Percentiles rank a stretch among this genome's conserved stretches.
Evolutionary conservation across 2,329 filamentous ascomycete species (phyloP).

Genomic region (Juglanconis sp.): DNA sequence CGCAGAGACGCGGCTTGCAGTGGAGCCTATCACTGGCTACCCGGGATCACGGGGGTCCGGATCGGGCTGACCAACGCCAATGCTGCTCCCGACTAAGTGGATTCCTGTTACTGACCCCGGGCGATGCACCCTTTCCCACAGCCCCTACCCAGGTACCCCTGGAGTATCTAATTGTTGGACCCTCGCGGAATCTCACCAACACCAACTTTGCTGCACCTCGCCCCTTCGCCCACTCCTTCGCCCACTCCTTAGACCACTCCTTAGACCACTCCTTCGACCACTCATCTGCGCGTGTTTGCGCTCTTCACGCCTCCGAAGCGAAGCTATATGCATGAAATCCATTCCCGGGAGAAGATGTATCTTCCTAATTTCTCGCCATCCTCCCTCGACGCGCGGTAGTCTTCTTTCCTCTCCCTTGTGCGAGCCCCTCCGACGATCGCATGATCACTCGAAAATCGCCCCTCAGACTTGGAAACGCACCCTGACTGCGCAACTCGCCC

Average conservation of each 20-base stretch:
- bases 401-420: not conserved
- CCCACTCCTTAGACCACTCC: not conserved
- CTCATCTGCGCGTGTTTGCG: not conserved
- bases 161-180: not conserved
- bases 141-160: not conserved
- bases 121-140: not conserved
- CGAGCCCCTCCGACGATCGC: not conserved
- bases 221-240: not conserved
- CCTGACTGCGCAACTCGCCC: constrained; percentile 3
- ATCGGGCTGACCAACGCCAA: constrained; percentile 13
- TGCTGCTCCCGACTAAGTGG: constrained; percentile 9
- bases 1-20: constrained; percentile 8
- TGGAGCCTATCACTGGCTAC: constrained; percentile 2
- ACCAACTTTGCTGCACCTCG: constrained; percentile 2
- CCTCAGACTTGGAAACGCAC: not conserved
- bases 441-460: not conserved
- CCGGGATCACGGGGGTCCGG: constrained; percentile 1
- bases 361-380: not conserved
- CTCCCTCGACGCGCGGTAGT: not conserved
- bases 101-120: constrained; percentile 13
- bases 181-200: not conserved
- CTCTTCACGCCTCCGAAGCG: constrained; percentile 3
- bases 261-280: not conserved
- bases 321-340: not conserved
- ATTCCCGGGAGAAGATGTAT: constrained; percentile 6